A percentile compares a stretch with the other conserved stretches of the same genome.
Evolutionary conservation across 169 alveolate genomes (phyloP).

Genomic region (Amoebophrya sp.): DNA sequence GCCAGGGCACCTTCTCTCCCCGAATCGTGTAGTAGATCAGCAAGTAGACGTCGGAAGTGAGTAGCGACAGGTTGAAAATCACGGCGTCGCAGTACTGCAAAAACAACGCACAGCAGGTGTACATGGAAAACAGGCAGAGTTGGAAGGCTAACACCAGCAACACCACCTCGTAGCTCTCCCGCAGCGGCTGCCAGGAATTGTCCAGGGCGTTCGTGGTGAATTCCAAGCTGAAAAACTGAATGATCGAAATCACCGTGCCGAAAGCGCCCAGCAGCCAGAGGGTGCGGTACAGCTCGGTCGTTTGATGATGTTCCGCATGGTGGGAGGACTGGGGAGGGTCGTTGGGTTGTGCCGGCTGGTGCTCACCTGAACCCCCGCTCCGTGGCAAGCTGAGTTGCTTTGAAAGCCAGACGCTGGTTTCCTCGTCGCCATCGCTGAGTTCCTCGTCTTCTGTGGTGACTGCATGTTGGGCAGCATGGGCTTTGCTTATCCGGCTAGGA

Average conservation of each 20-base stretch:
- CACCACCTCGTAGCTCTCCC: background rate
- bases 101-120: background rate
- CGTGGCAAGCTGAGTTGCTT: too few species aligned
- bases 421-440: background rate
- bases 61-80: background rate
- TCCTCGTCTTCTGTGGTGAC: background rate
- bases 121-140: background rate
- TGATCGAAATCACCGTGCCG: background rate
- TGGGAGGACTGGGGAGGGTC: too few species aligned
- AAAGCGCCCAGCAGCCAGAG: background rate
- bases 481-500: too few species aligned
- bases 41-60: background rate
- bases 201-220: background rate
- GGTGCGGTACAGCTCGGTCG: background rate
- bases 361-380: too few species aligned
- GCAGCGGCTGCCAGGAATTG: background rate
- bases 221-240: background rate
- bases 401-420: too few species aligned
- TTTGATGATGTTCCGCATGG: too few species aligned
- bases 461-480: too few species aligned
- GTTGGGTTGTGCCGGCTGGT: too few species aligned
- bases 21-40: background rate
- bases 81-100: background rate
- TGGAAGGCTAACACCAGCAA: background rate
- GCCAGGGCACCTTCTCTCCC: background rate